Evolutionary conservation across 805 yeast genomes (phyloP), one percentile per base, ranked within the genome.

Genomic region (Saccharomycopsis sp.): DNA sequence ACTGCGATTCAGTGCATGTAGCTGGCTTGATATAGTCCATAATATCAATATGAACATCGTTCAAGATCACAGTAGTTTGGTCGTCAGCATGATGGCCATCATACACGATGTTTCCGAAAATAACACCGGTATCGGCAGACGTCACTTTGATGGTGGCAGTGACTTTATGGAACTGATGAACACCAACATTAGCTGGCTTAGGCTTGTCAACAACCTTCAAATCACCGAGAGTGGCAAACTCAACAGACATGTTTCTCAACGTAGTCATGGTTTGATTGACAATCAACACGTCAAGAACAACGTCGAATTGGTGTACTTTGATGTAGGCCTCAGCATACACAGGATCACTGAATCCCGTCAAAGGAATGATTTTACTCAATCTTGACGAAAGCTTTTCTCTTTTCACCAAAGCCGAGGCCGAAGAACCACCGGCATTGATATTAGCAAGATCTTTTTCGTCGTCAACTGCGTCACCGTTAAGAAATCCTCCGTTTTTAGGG

Each of bases 301-400:
- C 96, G 71, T 96, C 98, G 70, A 87, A 94, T 74, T 96, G 98
- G 68, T 92, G 96, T n/a, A 90, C 94, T 64, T 89, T 89, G 64
- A 94, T 89, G 68, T 87, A 89, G 0, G 97, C 99, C 75, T 94
- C 99, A 3, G 97, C 98, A 70, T 94, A 94, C 38, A 94, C 96
- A 20, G 98, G 96, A 71, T 94, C 99, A 0, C 97, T 88, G 73
- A 91, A 94, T 17, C 99, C 99, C n/a, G 99, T 93, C 65, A 94
- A 80, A 70, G 89, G 98, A 54, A 90, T 85, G 67, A 96, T 88
- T 72, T 89, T 91, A 72, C 84, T 87, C 68, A 94, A 80, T 73
- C 89, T 87, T 1, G 97, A 90, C 3, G 88, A 77, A 62, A 85
- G 74, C 53, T 83, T 82, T 66, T 81, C 87, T 62, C 76, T 77